These are phyloP conservation scores for Cordyceps tenuipes DNA, from an alignment of 2,329 filamentous ascomycete genomes.

Conservation along the genomic window DNA sequence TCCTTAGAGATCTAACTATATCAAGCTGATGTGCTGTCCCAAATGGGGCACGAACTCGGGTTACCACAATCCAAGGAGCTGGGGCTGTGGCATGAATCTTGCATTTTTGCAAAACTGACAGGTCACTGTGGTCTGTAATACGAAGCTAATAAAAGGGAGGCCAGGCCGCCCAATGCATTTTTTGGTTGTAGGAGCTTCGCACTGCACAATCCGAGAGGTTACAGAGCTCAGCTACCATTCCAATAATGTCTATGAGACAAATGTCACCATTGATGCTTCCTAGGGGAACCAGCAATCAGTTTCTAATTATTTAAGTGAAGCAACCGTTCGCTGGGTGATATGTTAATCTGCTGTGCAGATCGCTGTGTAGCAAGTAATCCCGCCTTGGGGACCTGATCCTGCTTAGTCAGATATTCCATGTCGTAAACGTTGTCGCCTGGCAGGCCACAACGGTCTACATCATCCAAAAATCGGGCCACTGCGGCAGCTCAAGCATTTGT, in stretches of 20 bases:
- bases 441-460: slow-evolving; percentile 9
- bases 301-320: too few relatives aligned
- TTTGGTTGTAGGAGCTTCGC: neutral
- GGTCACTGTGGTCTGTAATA: too few relatives aligned
- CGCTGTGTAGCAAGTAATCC: too few relatives aligned
- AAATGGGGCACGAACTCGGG: neutral
- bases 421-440: slow-evolving; percentile 10
- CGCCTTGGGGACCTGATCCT: neutral
- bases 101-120: neutral
- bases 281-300: too few relatives aligned
- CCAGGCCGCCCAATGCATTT: neutral
- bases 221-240: neutral
- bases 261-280: too few relatives aligned
- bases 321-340: too few relatives aligned
- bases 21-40: neutral
- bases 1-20: too few relatives aligned
- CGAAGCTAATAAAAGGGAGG: neutral
- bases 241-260: too few relatives aligned
- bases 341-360: too few relatives aligned
- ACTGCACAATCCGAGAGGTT: neutral
- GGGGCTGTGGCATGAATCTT: neutral
- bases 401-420: slow-evolving; percentile 7
- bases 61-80: neutral
- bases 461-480: neutral
- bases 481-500: neutral